phyloP scores from a whole-genome alignment of 768 basidiomycete genomes.

The Mycena amicta region DNA sequence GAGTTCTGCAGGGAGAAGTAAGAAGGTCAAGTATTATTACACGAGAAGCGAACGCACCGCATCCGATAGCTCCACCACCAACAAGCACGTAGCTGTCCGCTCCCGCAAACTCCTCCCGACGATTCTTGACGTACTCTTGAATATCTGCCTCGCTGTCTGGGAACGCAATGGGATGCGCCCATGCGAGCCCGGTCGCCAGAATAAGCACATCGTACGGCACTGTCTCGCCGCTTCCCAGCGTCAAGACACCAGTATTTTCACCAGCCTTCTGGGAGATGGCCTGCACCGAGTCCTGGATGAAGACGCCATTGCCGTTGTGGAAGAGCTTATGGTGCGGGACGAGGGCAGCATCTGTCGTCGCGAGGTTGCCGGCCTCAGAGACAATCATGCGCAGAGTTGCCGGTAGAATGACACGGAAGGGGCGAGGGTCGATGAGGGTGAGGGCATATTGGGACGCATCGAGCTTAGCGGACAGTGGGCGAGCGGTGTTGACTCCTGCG shows the following conservation, averaged over 20 bases:
- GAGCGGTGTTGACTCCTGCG: constrained; percentile 49
- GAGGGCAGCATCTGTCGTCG: constrained; percentile 39
- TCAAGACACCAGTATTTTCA: constrained; percentile 46
- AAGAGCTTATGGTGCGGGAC: constrained; percentile 57
- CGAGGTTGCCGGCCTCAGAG: constrained; percentile 37
- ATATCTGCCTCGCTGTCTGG: constrained; percentile 37
- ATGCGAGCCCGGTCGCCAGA: constrained; percentile 59
- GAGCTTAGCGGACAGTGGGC: constrained; percentile 50
- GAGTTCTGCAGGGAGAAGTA: constrained; percentile 23
- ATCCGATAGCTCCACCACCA: constrained; percentile 59
- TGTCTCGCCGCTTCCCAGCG: constrained; percentile 50
- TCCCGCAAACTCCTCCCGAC: constrained; percentile 36
- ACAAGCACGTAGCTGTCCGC: constrained; percentile 53
- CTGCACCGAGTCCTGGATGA: constrained; percentile 43
- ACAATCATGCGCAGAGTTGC: constrained; percentile 57
- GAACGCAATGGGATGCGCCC: constrained; percentile 52
- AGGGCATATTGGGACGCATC: constrained; percentile 50
- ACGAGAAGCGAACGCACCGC: constrained; percentile 36
- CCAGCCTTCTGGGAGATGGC: constrained; percentile 27
- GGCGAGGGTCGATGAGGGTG: constrained; percentile 54
- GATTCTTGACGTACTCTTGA: constrained; percentile 28
- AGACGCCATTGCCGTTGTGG: constrained; percentile 45
- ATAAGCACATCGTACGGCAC: constrained; percentile 59
- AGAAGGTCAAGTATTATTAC: neutral
- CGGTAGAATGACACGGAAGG: constrained; percentile 54